These are phyloP conservation scores for Edaphochlamys debaryana DNA, from an alignment of 139 green algal species.

Conservation along the genomic window DNA sequence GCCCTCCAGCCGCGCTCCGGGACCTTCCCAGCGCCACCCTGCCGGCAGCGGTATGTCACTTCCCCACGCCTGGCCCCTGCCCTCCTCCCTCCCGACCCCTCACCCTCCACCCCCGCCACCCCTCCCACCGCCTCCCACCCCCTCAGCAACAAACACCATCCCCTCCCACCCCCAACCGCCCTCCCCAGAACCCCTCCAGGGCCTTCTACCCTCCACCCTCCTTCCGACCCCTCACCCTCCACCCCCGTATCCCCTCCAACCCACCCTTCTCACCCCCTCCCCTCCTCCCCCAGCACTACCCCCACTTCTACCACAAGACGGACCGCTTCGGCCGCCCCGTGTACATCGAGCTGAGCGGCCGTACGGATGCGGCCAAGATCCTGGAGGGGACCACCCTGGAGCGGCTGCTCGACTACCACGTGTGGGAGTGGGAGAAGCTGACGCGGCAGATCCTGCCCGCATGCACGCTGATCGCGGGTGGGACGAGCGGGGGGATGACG, in stretches of 20 bases:
- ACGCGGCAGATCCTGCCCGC: slow-evolving; percentile 48
- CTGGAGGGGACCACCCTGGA: slow-evolving; percentile 49
- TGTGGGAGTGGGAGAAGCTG: slow-evolving; percentile 57
- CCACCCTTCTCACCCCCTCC: background rate
- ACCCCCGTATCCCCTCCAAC: background rate
- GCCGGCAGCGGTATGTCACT: too few species aligned
- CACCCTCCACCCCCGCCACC: background rate
- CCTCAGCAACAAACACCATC: too few species aligned
- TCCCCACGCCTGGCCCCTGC: too few species aligned
- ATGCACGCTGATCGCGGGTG: slow-evolving; percentile 40
- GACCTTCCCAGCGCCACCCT: too few species aligned
- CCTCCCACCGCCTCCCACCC: too few species aligned
- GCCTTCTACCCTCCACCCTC: background rate
- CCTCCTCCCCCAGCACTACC: slow-evolving; percentile 32
- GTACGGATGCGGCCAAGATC: slow-evolving; percentile 39
- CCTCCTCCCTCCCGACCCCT: too few species aligned
- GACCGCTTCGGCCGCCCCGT: slow-evolving; percentile 61
- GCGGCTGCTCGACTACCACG: slow-evolving; percentile 57
- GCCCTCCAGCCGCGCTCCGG: too few species aligned
- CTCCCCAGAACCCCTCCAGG: too few species aligned
- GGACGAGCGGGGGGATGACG: background rate
- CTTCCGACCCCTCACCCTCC: background rate
- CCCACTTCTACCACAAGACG: slow-evolving; percentile 56
- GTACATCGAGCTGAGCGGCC: slow-evolving; percentile 62
- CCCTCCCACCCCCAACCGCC: background rate